Percentiles rank a stretch among this genome's conserved stretches.
phyloP scores from a whole-genome alignment of 371 early-diverging fungal species.

The Actinomortierella wolfii region DNA sequence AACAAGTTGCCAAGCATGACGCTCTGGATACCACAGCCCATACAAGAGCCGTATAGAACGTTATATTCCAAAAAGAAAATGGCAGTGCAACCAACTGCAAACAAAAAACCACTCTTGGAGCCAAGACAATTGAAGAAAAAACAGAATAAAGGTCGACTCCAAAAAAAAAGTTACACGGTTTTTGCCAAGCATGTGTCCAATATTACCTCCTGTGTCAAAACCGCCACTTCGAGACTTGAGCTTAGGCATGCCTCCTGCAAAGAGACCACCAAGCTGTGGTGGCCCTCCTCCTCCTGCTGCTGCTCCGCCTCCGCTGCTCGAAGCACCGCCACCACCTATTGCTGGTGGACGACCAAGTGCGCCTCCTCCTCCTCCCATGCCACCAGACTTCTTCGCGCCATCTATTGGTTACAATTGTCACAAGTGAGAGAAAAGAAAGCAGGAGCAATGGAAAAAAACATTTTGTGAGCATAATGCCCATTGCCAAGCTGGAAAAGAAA shows the following conservation, averaged over 20 bases:
- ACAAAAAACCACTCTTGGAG: constrained; percentile 8
- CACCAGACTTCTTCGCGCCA: constrained; percentile 15
- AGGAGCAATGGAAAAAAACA: too few species aligned
- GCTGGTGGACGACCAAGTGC: constrained; percentile 27
- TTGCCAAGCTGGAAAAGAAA: too few species aligned
- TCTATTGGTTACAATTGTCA: too few species aligned
- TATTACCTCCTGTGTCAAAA: constrained; percentile 44
- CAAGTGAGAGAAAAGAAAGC: too few species aligned
- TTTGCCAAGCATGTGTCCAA: neutral
- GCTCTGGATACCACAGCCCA: too few species aligned
- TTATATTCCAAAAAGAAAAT: too few species aligned
- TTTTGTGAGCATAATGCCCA: too few species aligned
- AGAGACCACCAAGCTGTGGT: constrained; percentile 60
- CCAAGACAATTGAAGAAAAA: too few species aligned
- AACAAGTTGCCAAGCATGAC: too few species aligned
- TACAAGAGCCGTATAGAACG: too few species aligned
- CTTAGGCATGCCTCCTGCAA: constrained; percentile 72
- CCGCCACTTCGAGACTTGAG: constrained; percentile 54
- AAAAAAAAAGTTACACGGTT: neutral
- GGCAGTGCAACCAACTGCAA: too few species aligned
- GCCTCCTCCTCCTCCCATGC: constrained; percentile 17
- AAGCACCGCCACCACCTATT: constrained; percentile 10
- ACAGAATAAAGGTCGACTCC: too few species aligned
- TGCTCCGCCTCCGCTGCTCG: constrained; percentile 6
- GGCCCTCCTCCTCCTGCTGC: constrained; percentile 10